Conservation (phyloP, 2,329 filamentous ascomycete genomes). For the Blumeria graminis region DNA sequence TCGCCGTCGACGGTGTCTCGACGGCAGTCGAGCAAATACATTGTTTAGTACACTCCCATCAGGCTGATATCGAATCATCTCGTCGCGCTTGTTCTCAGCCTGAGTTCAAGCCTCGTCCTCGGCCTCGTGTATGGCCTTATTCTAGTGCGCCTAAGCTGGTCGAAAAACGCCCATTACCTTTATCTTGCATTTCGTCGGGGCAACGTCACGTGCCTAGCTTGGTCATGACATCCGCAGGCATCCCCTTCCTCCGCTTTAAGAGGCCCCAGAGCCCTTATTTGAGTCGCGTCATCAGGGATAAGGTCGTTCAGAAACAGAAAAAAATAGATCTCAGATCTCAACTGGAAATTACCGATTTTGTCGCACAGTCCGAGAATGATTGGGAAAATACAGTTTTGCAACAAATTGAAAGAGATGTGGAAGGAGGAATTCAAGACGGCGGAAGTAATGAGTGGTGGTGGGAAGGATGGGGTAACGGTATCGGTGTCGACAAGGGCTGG, state of each 20-base stretch:
- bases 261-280: slow-evolving; percentile 40
- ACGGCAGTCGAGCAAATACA: slow-evolving; percentile 12
- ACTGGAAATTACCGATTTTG: slow-evolving; percentile 15
- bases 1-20: slow-evolving; percentile 8
- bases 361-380: slow-evolving; percentile 21
- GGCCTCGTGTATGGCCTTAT: slow-evolving; percentile 8
- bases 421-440: slow-evolving; percentile 6
- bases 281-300: slow-evolving; percentile 30
- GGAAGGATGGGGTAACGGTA: neutral
- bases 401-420: slow-evolving; percentile 6
- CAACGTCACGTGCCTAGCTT: slow-evolving; percentile 30
- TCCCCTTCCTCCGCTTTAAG: slow-evolving; percentile 40
- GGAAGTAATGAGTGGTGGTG: slow-evolving; percentile 9
- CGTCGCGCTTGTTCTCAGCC: slow-evolving; percentile 1
- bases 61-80: neutral
- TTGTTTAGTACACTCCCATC: slow-evolving; percentile 13
- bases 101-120: slow-evolving; percentile 2
- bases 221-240: slow-evolving; percentile 27
- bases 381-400: slow-evolving; percentile 19
- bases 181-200: slow-evolving; percentile 21
- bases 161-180: slow-evolving; percentile 24
- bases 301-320: slow-evolving; percentile 21
- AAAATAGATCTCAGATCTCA: slow-evolving; percentile 18
- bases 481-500: neutral
- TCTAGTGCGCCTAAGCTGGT: slow-evolving; percentile 22